Percentiles rank a stretch among this genome's conserved stretches.
phyloP scores from a whole-genome alignment of 805 yeast species.

The Kuraishia ogatae region DNA sequence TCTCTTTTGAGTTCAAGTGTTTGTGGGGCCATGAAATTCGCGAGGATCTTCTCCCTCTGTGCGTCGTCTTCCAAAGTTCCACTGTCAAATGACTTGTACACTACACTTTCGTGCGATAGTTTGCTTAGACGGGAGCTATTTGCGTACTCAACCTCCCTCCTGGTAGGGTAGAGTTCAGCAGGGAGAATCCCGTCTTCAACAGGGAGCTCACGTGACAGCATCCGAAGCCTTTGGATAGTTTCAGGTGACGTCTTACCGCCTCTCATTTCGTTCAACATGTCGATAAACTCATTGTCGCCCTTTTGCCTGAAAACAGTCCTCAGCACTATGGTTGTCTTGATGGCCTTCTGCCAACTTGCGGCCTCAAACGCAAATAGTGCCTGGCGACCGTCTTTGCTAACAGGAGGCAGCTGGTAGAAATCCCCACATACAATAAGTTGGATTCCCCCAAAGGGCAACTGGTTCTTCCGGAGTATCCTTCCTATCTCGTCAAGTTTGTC shows the following conservation, averaged over 20 bases:
- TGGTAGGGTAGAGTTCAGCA: slow-evolving; percentile 81
- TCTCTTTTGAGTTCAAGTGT: slow-evolving; percentile 60
- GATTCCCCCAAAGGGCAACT: slow-evolving; percentile 85
- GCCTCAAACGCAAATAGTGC: slow-evolving; percentile 69
- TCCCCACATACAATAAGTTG: slow-evolving; percentile 91
- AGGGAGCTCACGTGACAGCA: slow-evolving; percentile 45
- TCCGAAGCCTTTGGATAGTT: slow-evolving; percentile 38
- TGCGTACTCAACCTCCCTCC: slow-evolving; percentile 76
- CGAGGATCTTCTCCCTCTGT: slow-evolving; percentile 23
- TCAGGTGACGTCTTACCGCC: slow-evolving; percentile 51
- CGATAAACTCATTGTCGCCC: slow-evolving; percentile 68
- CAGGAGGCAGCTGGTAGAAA: slow-evolving; percentile 90
- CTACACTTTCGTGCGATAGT: slow-evolving; percentile 37
- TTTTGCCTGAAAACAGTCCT: slow-evolving; percentile 82
- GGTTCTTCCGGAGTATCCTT: slow-evolving; percentile 34
- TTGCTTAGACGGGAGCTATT: slow-evolving; percentile 43
- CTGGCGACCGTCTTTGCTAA: background rate
- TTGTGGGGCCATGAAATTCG: slow-evolving; percentile 66
- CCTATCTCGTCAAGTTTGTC: slow-evolving; percentile 72
- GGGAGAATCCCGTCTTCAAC: slow-evolving; percentile 77
- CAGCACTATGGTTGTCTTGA: slow-evolving; percentile 60
- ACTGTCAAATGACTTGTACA: slow-evolving; percentile 38
- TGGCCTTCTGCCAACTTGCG: slow-evolving; percentile 53
- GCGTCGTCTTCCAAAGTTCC: slow-evolving; percentile 17
- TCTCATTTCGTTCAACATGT: slow-evolving; percentile 75